These are phyloP conservation scores for Gossypium aridum DNA, from an alignment of 441 rosid species.

Conservation along the genomic window DNA sequence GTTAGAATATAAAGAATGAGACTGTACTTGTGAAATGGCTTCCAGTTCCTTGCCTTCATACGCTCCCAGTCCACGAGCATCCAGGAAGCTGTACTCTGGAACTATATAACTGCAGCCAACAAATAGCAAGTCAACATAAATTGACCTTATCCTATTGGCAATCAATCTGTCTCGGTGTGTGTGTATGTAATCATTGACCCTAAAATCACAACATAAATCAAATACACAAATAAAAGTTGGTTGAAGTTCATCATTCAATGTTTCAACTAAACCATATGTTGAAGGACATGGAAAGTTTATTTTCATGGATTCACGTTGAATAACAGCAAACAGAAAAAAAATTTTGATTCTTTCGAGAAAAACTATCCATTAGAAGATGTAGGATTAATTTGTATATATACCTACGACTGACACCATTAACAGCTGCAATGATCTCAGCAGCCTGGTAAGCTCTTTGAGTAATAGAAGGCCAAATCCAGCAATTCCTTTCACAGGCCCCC, in stretches of 20 bases:
- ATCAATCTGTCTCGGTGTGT: background rate
- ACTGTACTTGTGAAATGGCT: conserved; percentile 60
- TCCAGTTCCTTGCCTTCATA: conserved; percentile 82
- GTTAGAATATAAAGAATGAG: background rate
- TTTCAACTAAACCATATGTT: background rate
- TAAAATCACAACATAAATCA: background rate
- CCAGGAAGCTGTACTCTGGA: conserved; percentile 88
- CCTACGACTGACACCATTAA: conserved; percentile 74
- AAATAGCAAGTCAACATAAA: background rate
- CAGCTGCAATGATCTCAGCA: conserved; percentile 77
- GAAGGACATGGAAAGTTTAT: background rate
- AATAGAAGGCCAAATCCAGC: conserved; percentile 98
- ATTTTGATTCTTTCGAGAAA: background rate
- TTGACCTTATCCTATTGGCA: background rate
- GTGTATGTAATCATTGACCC: background rate
- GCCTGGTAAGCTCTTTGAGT: conserved; percentile 95
- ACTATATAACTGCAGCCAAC: conserved; percentile 64
- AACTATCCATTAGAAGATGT: background rate
- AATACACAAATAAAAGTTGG: background rate
- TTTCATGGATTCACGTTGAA: background rate
- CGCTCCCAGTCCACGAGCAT: conserved; percentile 95
- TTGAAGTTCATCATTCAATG: background rate
- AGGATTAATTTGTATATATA: conserved; percentile 15
- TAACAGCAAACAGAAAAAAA: background rate
- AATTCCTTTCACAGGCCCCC: conserved; percentile 72